phyloP scores from a whole-genome alignment of 2,329 filamentous ascomycete genomes.

The Pseudocercospora crystallina region DNA sequence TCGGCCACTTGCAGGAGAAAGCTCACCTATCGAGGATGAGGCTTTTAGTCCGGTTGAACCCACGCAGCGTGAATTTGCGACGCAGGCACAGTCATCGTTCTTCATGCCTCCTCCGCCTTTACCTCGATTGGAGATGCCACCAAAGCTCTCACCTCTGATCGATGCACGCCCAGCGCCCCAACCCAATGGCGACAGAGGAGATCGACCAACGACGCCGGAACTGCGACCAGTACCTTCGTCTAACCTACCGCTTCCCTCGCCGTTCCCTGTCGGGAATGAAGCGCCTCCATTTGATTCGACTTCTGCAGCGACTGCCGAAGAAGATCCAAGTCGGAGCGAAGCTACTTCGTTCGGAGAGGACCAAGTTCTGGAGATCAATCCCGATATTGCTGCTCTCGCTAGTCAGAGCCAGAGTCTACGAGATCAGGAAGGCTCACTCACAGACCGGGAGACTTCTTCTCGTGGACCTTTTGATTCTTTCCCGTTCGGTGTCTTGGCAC shows the following conservation, averaged over 20 bases:
- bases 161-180: not conserved
- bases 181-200: conserved; percentile 1
- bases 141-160: not conserved
- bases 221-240: conserved; percentile 32
- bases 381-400: conserved; percentile 9
- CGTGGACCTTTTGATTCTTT: too few relatives aligned
- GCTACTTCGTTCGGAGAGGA: not conserved
- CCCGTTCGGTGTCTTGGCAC: too few relatives aligned
- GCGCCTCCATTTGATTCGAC: conserved; percentile 2
- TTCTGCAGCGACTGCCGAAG: not conserved
- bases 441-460: too few relatives aligned
- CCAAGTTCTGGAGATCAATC: conserved; percentile 6
- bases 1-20: too few relatives aligned
- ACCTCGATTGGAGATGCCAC: conserved; percentile 27
- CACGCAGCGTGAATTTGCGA: not conserved
- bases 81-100: not conserved
- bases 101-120: conserved; percentile 28
- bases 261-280: conserved; percentile 29
- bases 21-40: too few relatives aligned
- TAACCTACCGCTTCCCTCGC: conserved; percentile 35
- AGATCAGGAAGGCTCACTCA: not conserved
- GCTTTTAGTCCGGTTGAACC: not conserved
- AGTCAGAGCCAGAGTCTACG: not conserved
- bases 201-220: conserved; percentile 32
- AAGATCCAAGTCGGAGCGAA: not conserved